phyloP scores from a whole-genome alignment of 495 filamentous ascomycete genomes.

The Niebla homalea region DNA sequence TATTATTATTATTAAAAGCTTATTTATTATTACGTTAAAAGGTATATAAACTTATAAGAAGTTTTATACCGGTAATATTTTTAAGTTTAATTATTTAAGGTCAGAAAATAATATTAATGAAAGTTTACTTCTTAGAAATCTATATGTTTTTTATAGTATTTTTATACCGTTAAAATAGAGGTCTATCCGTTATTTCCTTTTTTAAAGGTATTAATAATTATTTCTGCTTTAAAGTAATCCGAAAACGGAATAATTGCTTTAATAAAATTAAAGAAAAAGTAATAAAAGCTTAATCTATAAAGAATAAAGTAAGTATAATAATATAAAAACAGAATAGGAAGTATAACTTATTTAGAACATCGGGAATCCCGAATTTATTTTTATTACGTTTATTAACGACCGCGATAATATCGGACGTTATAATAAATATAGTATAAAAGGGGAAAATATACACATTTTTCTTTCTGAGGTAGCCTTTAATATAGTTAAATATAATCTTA shows the following conservation, averaged over 20 bases:
- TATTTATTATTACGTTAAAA: not conserved
- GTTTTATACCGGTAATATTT: conserved; percentile 2
- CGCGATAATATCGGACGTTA: no score
- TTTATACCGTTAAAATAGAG: conserved; percentile 4
- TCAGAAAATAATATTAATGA: conserved; percentile 3
- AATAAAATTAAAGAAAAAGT: not conserved
- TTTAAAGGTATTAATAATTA: conserved; percentile 6
- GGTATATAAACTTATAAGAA: conserved; percentile 4
- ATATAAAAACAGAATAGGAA: conserved; percentile 1
- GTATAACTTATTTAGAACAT: not conserved
- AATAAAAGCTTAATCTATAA: not conserved
- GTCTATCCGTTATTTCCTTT: conserved; percentile 1
- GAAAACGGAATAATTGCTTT: not conserved
- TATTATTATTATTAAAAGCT: conserved; percentile 10
- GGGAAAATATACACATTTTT: not conserved
- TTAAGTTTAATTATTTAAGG: conserved; percentile 4
- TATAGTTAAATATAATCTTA: conserved; percentile 1
- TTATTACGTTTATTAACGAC: no score
- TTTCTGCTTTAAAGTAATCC: not conserved
- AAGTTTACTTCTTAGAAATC: conserved; percentile 3
- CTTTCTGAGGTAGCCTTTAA: conserved; percentile 6
- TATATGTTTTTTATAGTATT: not conserved
- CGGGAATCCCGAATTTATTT: no score
- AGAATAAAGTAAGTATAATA: not conserved
- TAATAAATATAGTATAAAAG: no score